Conservation (phyloP, 495 filamentous ascomycete species). For the Cudoniella acicularis region DNA sequence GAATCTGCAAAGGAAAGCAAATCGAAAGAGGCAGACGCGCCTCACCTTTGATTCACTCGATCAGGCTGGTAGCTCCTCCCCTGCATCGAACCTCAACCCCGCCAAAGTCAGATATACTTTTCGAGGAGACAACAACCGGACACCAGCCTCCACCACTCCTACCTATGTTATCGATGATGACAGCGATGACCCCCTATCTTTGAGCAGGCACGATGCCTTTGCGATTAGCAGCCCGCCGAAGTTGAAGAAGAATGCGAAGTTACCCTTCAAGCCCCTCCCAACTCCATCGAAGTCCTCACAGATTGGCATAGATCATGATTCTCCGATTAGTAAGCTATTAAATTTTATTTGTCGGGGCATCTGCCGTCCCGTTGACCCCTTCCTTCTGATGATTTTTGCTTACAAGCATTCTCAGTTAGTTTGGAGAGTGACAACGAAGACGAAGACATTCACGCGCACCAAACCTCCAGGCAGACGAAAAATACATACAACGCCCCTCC, state of each 20-base stretch:
- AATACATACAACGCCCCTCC: background rate
- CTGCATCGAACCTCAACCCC: conserved; percentile 2
- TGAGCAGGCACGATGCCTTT: background rate
- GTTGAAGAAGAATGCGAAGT: background rate
- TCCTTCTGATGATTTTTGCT: no score
- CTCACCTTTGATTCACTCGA: conserved; percentile 17
- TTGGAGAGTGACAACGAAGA: background rate
- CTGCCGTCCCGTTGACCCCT: no score
- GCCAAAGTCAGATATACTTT: conserved; percentile 17
- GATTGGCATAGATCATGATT: background rate
- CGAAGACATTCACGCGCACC: background rate
- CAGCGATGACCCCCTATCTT: background rate
- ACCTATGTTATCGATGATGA: background rate
- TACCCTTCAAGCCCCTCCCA: background rate
- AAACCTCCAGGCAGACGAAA: background rate
- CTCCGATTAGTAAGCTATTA: background rate
- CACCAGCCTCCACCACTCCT: background rate
- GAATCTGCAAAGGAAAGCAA: conserved; percentile 12
- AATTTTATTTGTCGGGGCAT: no score
- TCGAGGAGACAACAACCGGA: background rate
- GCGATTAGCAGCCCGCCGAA: background rate
- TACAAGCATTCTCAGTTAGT: background rate
- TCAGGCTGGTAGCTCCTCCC: conserved; percentile 3
- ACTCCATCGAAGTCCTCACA: background rate
- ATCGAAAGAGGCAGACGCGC: conserved; percentile 19